Evolutionary conservation across 129 eudicot species (phyloP), one percentile per base, ranked within the genome.

Genomic region (Logfia minima): DNA sequence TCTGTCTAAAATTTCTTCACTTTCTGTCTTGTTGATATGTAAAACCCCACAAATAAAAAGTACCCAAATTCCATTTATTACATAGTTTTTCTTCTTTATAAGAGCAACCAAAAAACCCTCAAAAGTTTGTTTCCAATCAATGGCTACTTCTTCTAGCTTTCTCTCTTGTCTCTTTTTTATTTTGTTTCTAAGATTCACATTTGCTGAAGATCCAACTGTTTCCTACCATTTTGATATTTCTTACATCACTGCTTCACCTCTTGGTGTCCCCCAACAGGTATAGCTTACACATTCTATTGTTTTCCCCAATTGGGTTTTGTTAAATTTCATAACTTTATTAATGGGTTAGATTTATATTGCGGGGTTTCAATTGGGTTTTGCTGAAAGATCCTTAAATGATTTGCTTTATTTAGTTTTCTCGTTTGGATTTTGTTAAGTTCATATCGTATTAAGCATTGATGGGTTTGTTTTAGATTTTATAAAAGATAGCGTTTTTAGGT

Each of bases 251-350:
- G 98, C 98, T 66, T 93, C 98, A 76, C 98, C 98, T 28, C 87
- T 93, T 71, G 98, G 98, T 34, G 89, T 90, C 51, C 91, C 98
- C 3, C 98, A 93, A 79, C 98, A 90, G 96, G 98, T 90, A 26
- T 24, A 24, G 19, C 1, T 79, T 22, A 11, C 63, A 34, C 29
- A 4, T 74, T 77, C 45, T 69, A 17, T 2, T 41, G 22, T 16
- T 31, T 81, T 82, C 63, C n/a, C 8, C 39, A 60, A 53, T 51
- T 77, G 85, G 83, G 82, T 34, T 4, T 45, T 70, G 84, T 70
- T 77, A 39, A 51, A 71, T 67, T 72, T 73, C 79, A 13, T 23
- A 21, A 77, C 2, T 66, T 65, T 65, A 29, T 18, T 65, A 17
- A 28, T 63, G 74, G 43, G 48, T 9, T 63, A 10, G 19, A 2